Evolutionary conservation across 2,329 filamentous ascomycete genomes (phyloP).

Genomic region (Aspergillus candidus): DNA sequence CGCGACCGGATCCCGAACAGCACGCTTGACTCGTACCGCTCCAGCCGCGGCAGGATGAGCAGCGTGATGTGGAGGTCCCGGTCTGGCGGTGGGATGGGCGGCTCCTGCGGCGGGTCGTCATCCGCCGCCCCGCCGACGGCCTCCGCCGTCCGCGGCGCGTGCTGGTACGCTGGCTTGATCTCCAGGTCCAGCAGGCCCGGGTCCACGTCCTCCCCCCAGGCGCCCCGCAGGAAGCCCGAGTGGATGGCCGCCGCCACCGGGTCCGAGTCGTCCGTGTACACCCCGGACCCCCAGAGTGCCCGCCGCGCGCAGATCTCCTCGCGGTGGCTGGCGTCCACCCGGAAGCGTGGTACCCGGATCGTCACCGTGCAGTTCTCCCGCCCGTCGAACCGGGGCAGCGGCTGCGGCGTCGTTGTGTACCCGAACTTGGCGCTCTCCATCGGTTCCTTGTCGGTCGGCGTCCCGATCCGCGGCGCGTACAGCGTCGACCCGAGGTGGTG

Average conservation of each 20-base stretch:
- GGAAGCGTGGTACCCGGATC: constrained; percentile 74
- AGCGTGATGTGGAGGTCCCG: constrained; percentile 84
- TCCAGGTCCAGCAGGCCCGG: constrained; percentile 57
- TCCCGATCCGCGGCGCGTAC: constrained; percentile 63
- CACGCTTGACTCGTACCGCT: constrained; percentile 68
- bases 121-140: constrained; percentile 15
- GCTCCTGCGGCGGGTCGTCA: constrained; percentile 28
- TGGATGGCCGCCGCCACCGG: constrained; percentile 89
- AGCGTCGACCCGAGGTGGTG: constrained; percentile 78
- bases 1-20: constrained; percentile 77
- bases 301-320: constrained; percentile 77
- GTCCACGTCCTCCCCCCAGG: constrained; percentile 76
- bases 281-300: constrained; percentile 84
- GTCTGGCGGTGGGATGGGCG: constrained; percentile 51
- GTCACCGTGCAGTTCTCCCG: constrained; percentile 89
- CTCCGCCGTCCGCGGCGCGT: constrained; percentile 40
- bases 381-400: constrained; percentile 68
- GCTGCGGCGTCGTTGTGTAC: constrained; percentile 58
- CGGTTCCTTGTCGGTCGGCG: constrained; percentile 37
- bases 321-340: constrained; percentile 62
- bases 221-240: constrained; percentile 82
- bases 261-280: constrained; percentile 96
- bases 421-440: constrained; percentile 50
- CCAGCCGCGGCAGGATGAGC: constrained; percentile 71
- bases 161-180: constrained; percentile 43